Evolutionary conservation across 2,329 filamentous ascomycete species (phyloP), one percentile per base, ranked within the genome.

Genomic region (Coniochaeta sp.): DNA sequence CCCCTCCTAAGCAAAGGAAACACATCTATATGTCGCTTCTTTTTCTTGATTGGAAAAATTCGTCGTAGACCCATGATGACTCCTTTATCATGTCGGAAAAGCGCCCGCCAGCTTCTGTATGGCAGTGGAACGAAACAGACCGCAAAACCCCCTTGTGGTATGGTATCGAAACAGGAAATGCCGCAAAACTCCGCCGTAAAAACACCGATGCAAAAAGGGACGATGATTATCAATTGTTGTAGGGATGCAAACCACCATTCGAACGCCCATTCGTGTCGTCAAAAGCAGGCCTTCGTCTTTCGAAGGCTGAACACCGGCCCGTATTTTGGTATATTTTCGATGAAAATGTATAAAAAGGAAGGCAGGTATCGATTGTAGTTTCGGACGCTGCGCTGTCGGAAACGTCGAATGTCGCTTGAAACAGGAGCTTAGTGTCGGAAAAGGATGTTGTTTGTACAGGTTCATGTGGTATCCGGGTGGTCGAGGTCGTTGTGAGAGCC

Each of bases 11-110:
- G 18, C 9, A 49, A 24, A 35, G 18, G 18, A 32, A 49, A n/a
- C 50, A 35, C 27, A 33, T 75, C 75, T 78, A 79, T 77, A 76
- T 74, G 68, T 71, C 67, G 60, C 67, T 66, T 67, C 65, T 65
- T 69, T 62, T 71, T 75, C 73, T 73, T 70, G 67, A 71, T 71
- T 69, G 66, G 67, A 68, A 65, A 67, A 63, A 70, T n/a, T n/a
- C n/a, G n/a, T 74, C 71, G 74, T 77, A 67, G 61, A 76, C 65
- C 73, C 74, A 69, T 76, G 67, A 72, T 70, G 67, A 71, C 61
- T 69, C 67, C 67, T 68, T 69, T 72, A 71, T 67, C 70, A 69
- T 71, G 63, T 63, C 56, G 57, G 63, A 67, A 61, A n/a, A n/a
- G n/a, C n/a, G n/a, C n/a, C 38, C 59, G 61, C 62, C 63, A 67